Evolutionary conservation across 306 rosid species (phyloP).

Genomic region (Aeschynomene evenia): DNA sequence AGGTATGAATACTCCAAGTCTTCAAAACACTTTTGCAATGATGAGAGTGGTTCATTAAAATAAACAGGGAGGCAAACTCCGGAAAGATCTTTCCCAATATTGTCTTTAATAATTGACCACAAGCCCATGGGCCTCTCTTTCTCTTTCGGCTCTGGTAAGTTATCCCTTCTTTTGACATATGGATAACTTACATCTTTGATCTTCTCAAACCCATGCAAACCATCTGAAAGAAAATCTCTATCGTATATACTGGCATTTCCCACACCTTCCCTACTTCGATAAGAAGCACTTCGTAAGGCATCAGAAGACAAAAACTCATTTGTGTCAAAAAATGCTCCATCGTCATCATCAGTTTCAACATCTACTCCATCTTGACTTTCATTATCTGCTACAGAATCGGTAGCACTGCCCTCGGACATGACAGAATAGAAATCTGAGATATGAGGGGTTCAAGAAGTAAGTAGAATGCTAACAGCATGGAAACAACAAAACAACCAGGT

Average conservation of each 20-base stretch:
- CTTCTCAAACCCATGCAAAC: constrained; percentile 59
- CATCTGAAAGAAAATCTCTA: constrained; percentile 62
- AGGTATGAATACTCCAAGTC: constrained; percentile 93
- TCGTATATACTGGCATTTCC: constrained; percentile 61
- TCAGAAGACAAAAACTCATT: constrained; percentile 74
- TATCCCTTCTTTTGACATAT: constrained; percentile 81
- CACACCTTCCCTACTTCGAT: constrained; percentile 73
- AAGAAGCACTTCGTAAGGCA: constrained; percentile 90
- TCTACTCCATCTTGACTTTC: constrained; percentile 96
- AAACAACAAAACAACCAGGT: constrained; percentile 7
- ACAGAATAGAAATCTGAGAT: constrained; percentile 91
- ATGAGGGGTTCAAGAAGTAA: constrained; percentile 32
- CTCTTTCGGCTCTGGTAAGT: constrained; percentile 92
- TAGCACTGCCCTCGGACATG: constrained; percentile 90
- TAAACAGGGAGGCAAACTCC: constrained; percentile 99
- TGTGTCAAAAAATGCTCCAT: constrained; percentile 76
- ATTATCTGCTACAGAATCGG: constrained; percentile 85
- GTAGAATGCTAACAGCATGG: not conserved
- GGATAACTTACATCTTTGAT: constrained; percentile 68
- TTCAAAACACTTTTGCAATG: constrained; percentile 97
- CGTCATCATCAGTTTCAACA: constrained; percentile 89
- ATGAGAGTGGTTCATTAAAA: constrained; percentile 97
- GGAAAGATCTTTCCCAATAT: constrained; percentile 97
- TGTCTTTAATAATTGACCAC: constrained; percentile 99
- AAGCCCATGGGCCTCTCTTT: constrained; percentile 86